Percentiles rank a stretch among this genome's conserved stretches.
Conservation (phyloP, 257 asterid genomes). For the Solanum peruvianum region DNA sequence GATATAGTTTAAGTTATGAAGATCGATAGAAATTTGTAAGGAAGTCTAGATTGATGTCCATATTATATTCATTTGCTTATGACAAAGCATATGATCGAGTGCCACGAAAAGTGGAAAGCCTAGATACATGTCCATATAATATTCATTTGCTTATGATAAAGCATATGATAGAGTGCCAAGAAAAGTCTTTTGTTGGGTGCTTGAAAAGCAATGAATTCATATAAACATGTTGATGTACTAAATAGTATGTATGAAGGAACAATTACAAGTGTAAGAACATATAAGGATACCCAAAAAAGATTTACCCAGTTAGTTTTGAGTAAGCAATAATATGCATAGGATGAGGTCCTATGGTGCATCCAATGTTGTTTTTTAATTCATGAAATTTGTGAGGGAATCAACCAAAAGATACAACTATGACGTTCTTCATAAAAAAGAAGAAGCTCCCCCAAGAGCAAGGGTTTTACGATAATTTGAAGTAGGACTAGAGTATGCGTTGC, state of each 20-base stretch:
- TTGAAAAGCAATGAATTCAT: background rate
- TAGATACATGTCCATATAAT: background rate
- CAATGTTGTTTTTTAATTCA: background rate
- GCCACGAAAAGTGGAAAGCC: background rate
- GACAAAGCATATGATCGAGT: background rate
- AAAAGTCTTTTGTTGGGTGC: background rate
- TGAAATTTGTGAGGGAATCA: background rate
- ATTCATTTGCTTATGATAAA: background rate
- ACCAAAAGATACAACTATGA: background rate
- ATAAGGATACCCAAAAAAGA: background rate
- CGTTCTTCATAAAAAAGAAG: background rate
- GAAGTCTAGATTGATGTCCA: background rate
- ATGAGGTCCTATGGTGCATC: background rate
- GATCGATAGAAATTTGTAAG: background rate
- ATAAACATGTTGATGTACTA: background rate
- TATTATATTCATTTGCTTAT: background rate
- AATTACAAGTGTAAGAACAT: background rate
- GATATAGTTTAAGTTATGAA: background rate
- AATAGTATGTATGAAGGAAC: background rate
- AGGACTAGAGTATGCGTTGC: background rate
- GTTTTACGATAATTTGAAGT: background rate
- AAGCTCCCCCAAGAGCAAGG: background rate
- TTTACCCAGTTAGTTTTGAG: background rate
- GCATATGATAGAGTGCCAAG: background rate
- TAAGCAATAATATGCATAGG: background rate